phyloP scores from a whole-genome alignment of 2,329 filamentous ascomycete genomes.

The Penicillium sp. region DNA sequence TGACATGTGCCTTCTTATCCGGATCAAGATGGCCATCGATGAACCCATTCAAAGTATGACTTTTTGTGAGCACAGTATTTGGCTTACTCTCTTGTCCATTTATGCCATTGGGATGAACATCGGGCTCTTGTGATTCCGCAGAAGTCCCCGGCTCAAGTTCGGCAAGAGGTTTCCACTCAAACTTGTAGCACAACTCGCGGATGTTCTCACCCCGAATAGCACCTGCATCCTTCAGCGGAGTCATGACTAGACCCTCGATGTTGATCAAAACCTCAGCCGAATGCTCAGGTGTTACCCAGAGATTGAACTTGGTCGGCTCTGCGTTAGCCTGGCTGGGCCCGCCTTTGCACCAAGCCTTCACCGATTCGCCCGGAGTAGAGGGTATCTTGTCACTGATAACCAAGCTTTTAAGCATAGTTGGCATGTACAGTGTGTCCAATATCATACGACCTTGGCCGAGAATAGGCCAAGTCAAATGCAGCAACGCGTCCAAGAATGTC shows the following conservation, averaged over 20 bases:
- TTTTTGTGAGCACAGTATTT: neutral
- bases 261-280: constrained; percentile 25
- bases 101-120: constrained; percentile 9
- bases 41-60: neutral
- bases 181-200: constrained; percentile 31
- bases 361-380: constrained; percentile 21
- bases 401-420: constrained; percentile 38
- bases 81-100: neutral
- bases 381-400: constrained; percentile 27
- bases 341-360: constrained; percentile 29
- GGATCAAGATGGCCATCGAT: constrained; percentile 7
- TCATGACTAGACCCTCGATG: constrained; percentile 32
- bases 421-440: constrained; percentile 41
- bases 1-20: constrained; percentile 8
- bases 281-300: constrained; percentile 24
- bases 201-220: constrained; percentile 3
- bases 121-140: constrained; percentile 9
- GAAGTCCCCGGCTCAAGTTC: constrained; percentile 4
- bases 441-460: constrained; percentile 35
- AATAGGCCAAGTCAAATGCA: constrained; percentile 39
- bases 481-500: constrained; percentile 49
- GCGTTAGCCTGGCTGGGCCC: constrained; percentile 23
- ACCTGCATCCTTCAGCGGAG: constrained; percentile 29
- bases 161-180: constrained; percentile 28
- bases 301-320: constrained; percentile 28